Base-by-base conservation (phyloP, 2,329 filamentous ascomycete genomes). In the Diaporthe helianthi region DNA sequence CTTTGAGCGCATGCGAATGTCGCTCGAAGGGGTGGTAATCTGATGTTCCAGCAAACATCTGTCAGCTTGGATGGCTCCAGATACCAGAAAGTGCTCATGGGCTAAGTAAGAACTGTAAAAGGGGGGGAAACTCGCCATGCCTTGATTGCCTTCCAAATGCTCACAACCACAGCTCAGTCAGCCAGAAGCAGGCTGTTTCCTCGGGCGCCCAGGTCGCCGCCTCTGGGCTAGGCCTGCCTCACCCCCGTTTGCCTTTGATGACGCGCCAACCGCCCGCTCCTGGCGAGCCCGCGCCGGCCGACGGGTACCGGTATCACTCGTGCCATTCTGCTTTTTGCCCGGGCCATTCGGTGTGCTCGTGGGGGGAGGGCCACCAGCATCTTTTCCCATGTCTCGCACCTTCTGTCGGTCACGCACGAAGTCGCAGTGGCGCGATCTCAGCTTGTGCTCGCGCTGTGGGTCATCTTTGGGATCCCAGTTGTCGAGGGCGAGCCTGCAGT, bases 381-480 rank as follows among this genome's bases (percentile, higher is more conserved):
- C 26, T 3, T 17, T 29, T 4, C 24, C 19, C 58, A 26, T 60
- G 41, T 51, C 9, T 6, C 60, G 60, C 15, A 49, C 33, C 6
- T 10, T 26, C n/a, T 31, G 38, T 22, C 26, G 44, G 10, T 24
- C 22, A 2, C 10, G 41, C 31, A 66, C n/a, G 13, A 69, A 69
- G 8, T 41, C 13, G 33, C 61, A 69, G 9, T 8, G 4, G 4
- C 52, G 64, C 22, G 46, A 55, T 3, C 29, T 46, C 15, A 5
- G 1, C 17, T 9, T 12, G 22, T 69, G 61, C 61, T 58, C 67
- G 24, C 1, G 22, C 33, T 66, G 36, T 3, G 67, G 67, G 5
- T 60, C 17, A 6, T 69, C 61, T 2, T 60, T 1, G 24, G 65
- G 7, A 9, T 70, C 38, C 68, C 55, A 67, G 15, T 24, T 9